Percentiles rank a stretch among this genome's conserved stretches.
Conservation (phyloP, 208 protist genomes). For the Leishmania martiniquensis region DNA sequence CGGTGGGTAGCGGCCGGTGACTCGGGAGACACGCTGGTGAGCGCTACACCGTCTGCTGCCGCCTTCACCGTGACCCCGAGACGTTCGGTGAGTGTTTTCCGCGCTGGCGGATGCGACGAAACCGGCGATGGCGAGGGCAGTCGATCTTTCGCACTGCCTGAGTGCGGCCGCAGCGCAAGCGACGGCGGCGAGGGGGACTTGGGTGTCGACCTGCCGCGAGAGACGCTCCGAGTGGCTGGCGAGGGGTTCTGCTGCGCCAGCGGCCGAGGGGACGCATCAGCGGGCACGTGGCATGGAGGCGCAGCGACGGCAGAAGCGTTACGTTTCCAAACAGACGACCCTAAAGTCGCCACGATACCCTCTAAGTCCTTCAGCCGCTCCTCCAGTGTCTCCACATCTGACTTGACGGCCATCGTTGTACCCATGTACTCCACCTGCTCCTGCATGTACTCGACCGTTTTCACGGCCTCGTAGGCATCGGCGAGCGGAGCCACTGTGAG, state of each 20-base stretch:
- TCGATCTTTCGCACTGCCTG: not conserved
- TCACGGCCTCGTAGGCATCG: conserved; percentile 33
- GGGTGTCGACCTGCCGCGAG: not conserved
- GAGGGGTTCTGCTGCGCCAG: not conserved
- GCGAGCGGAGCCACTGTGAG: conserved; percentile 28
- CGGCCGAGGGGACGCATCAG: not conserved
- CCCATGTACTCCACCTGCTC: conserved; percentile 41
- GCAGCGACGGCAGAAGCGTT: not conserved
- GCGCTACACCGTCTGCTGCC: conserved; percentile 45
- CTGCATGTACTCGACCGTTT: conserved; percentile 31
- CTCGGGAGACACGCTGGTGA: conserved; percentile 28
- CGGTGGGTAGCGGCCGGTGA: conserved; percentile 32
- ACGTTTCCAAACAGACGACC: not conserved
- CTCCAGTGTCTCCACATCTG: conserved; percentile 32
- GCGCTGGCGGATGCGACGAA: not conserved
- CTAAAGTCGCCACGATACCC: conserved; percentile 13
- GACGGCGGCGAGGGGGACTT: not conserved
- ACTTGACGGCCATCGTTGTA: conserved; percentile 24
- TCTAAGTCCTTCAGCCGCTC: conserved; percentile 32
- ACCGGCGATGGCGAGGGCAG: not conserved
- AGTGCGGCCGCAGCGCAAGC: not conserved
- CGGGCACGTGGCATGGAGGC: not conserved
- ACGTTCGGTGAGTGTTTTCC: conserved; percentile 21
- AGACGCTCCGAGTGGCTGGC: not conserved
- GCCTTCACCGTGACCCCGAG: conserved; percentile 28